Evolutionary conservation across 2,329 filamentous ascomycete species (phyloP), one percentile per base, ranked within the genome.

Genomic region (Cercospora brassicicola): DNA sequence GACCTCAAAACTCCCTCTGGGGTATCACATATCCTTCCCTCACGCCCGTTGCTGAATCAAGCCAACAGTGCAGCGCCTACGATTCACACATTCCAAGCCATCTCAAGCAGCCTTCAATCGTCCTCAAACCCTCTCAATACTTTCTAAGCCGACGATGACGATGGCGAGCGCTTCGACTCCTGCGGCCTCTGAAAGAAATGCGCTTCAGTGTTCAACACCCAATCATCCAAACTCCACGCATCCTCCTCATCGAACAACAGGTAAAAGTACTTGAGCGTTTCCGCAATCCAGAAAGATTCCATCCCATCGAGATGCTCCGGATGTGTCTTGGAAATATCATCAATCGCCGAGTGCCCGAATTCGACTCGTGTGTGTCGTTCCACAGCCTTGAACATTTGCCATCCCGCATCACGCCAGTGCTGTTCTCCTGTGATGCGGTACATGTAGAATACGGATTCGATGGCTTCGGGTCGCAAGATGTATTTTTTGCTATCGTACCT

Each of bases 261-360:
- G 78, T 93, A 97, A 73, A 95, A 96, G 77, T 96, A 96, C 83
- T 96, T 97, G 73, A 97, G 82, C 48, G 93, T 97, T 84, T 97
- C 93, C 3, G 91, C 91, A 69, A 93, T 84, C 76, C 93, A 97
- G 79, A 96, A 96, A 76, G 91, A 94, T 82, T 96, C 91, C 91
- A 94, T 94, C 73, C 84, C 83, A 77, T 93, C 87, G 45, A 79
- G 77, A 64, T 84, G 81, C 9, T 74, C 74, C 0, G 84, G 67
- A 18, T 63, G 36, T 0, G 73, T 72, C 18, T 83, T 78, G 1
- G 79, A 85, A 0, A 94, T 90, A 75, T 92, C 87, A 59, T 84
- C 79, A 64, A 95, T 87, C 42, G 91, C 91, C 10, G 88, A 89
- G 80, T 93, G 88, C 8, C 89, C 92, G 59, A 86, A 84, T 11